These are phyloP conservation scores for Raphanus sativus DNA, from an alignment of 345 rosid species.

Conservation along the genomic window DNA sequence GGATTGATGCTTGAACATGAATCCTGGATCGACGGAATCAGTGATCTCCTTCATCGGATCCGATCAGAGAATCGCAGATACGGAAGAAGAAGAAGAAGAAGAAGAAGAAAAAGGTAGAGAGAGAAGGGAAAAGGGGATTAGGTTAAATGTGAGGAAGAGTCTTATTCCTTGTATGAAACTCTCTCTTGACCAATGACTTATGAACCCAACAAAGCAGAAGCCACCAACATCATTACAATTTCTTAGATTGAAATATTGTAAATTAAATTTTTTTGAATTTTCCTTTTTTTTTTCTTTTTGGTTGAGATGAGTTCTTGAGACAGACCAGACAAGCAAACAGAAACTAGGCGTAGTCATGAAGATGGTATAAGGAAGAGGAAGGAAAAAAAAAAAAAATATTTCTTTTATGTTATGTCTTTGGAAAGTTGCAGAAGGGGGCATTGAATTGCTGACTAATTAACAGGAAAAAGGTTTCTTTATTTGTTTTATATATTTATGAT, in stretches of 20 bases:
- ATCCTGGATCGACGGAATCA: slow-evolving; percentile 46
- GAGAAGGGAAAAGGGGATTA: slow-evolving; percentile 41
- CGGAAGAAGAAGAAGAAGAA: not conserved
- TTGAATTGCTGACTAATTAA: slow-evolving; percentile 42
- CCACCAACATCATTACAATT: slow-evolving; percentile 52
- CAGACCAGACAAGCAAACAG: slow-evolving; percentile 37
- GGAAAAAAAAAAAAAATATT: not conserved
- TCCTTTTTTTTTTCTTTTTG: slow-evolving; percentile 9
- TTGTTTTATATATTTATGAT: too few relatives aligned
- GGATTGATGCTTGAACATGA: slow-evolving; percentile 47
- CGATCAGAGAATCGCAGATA: slow-evolving; percentile 8
- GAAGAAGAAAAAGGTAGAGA: not conserved
- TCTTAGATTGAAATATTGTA: slow-evolving; percentile 1
- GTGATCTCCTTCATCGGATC: slow-evolving; percentile 51
- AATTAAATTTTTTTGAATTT: slow-evolving; percentile 30
- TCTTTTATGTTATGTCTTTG: slow-evolving; percentile 33
- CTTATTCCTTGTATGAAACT: slow-evolving; percentile 64
- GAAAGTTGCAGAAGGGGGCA: slow-evolving; percentile 76
- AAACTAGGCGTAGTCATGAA: slow-evolving; percentile 35
- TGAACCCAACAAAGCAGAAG: slow-evolving; percentile 77
- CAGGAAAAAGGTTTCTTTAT: slow-evolving; percentile 22
- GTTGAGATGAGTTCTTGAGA: slow-evolving; percentile 18
- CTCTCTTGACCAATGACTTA: slow-evolving; percentile 70
- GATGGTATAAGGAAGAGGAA: not conserved
- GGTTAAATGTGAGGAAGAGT: slow-evolving; percentile 41